phyloP scores from a whole-genome alignment of 352 stramenopile genomes.

The Elongisporangium undulatum region DNA sequence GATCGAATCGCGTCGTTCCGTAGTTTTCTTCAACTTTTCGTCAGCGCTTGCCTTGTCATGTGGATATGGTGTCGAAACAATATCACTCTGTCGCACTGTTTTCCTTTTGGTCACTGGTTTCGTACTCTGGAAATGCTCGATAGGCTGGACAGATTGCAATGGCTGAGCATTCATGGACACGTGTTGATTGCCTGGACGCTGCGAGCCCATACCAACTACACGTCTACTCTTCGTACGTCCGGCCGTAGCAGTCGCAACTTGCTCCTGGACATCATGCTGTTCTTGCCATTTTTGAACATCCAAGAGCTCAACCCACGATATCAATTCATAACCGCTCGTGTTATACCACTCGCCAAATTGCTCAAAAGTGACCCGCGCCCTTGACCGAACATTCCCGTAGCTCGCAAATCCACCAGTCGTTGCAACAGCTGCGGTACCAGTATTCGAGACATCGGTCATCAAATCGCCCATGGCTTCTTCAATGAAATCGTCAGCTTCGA shows the following conservation, averaged over 20 bases:
- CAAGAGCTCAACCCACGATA: slow-evolving; percentile 84
- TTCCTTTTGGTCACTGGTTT: slow-evolving; percentile 58
- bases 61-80: slow-evolving; percentile 65
- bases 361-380: slow-evolving; percentile 83
- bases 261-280: slow-evolving; percentile 64
- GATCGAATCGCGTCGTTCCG: slow-evolving; percentile 27
- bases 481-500: slow-evolving; percentile 83
- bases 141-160: slow-evolving; percentile 56
- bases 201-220: slow-evolving; percentile 42
- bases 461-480: slow-evolving; percentile 83
- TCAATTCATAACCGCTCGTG: slow-evolving; percentile 67
- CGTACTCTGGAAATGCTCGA: slow-evolving; percentile 35
- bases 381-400: slow-evolving; percentile 62
- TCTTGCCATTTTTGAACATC: slow-evolving; percentile 83
- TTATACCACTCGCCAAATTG: slow-evolving; percentile 92
- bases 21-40: slow-evolving; percentile 5
- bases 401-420: slow-evolving; percentile 30
- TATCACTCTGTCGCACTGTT: slow-evolving; percentile 80
- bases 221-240: slow-evolving; percentile 18
- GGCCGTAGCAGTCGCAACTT: slow-evolving; percentile 24
- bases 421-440: slow-evolving; percentile 21
- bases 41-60: slow-evolving; percentile 14
- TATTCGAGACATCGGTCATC: slow-evolving; percentile 71
- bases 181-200: slow-evolving; percentile 35
- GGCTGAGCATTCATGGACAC: slow-evolving; percentile 27